Conservation (phyloP, 2,329 filamentous ascomycete species). For the Leptographium wingfieldii region DNA sequence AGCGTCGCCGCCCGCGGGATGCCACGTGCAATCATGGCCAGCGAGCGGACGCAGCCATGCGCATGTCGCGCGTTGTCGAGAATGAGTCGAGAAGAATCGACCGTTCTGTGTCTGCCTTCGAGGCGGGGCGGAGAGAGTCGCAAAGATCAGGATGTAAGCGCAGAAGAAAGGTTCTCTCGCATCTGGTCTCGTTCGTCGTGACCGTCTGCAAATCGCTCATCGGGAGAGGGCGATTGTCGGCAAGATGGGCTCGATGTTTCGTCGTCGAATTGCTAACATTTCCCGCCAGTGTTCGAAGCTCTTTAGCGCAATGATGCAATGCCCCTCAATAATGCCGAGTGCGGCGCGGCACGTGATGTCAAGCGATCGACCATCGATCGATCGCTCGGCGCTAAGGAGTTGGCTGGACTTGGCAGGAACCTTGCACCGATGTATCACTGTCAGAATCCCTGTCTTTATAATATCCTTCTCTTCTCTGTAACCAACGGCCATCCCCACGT, state of each 20-base stretch:
- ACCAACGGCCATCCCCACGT: too few relatives aligned
- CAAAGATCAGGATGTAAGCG: not conserved
- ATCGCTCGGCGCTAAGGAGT: too few relatives aligned
- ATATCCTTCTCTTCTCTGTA: too few relatives aligned
- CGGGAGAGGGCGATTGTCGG: too few relatives aligned
- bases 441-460: too few relatives aligned
- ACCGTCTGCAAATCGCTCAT: too few relatives aligned
- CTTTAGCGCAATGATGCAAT: slow-evolving; percentile 10
- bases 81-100: not conserved
- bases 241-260: too few relatives aligned
- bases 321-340: slow-evolving; percentile 5
- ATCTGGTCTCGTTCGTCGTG: not conserved
- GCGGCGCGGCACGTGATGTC: slow-evolving; percentile 1
- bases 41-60: not conserved
- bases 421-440: too few relatives aligned
- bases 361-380: too few relatives aligned
- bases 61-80: not conserved
- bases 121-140: not conserved
- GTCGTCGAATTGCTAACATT: too few relatives aligned
- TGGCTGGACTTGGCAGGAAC: too few relatives aligned
- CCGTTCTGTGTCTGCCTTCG: too few relatives aligned
- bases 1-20: slow-evolving; percentile 10
- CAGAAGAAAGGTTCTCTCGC: not conserved
- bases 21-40: slow-evolving; percentile 9
- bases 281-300: not conserved